Percentiles rank a stretch among this genome's conserved stretches.
Conservation (phyloP, 768 basidiomycete genomes). For the Xerocomellus dryophilus region DNA sequence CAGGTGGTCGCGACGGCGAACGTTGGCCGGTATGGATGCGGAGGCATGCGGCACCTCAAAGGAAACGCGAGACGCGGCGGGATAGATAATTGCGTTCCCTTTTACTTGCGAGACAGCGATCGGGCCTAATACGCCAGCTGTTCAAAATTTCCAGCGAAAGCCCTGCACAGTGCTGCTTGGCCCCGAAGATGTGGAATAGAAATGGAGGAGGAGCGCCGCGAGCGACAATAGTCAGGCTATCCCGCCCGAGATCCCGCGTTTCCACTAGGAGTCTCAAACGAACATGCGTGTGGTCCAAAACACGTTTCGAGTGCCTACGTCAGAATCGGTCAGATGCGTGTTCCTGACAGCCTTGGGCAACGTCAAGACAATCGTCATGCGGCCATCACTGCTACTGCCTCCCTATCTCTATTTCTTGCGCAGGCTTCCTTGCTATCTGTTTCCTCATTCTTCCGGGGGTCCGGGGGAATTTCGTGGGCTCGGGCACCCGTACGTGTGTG, state of each 20-base stretch:
- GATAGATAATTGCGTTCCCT: not conserved
- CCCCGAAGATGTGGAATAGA: not conserved
- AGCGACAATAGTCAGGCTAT: not conserved
- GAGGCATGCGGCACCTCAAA: not conserved
- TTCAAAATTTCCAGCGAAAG: not conserved
- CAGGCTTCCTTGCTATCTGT: not conserved
- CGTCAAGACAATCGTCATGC: not conserved
- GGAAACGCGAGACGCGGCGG: not conserved
- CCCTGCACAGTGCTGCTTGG: not conserved
- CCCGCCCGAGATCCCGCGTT: not conserved
- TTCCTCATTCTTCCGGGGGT: not conserved
- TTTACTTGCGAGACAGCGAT: not conserved
- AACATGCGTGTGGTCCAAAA: not conserved
- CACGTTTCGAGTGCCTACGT: not conserved
- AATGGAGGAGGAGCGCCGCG: too few species aligned
- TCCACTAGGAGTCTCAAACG: not conserved
- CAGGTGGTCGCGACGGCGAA: not conserved
- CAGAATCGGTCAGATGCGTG: too few species aligned
- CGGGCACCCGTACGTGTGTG: constrained; percentile 3
- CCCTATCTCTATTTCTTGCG: not conserved
- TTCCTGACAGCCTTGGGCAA: not conserved
- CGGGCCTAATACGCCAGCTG: not conserved
- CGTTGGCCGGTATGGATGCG: not conserved
- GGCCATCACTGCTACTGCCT: not conserved
- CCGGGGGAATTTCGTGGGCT: not conserved